Evolutionary conservation across 1,284 basidiomycete genomes (phyloP).

Genomic region (Trichosporon asahii): DNA sequence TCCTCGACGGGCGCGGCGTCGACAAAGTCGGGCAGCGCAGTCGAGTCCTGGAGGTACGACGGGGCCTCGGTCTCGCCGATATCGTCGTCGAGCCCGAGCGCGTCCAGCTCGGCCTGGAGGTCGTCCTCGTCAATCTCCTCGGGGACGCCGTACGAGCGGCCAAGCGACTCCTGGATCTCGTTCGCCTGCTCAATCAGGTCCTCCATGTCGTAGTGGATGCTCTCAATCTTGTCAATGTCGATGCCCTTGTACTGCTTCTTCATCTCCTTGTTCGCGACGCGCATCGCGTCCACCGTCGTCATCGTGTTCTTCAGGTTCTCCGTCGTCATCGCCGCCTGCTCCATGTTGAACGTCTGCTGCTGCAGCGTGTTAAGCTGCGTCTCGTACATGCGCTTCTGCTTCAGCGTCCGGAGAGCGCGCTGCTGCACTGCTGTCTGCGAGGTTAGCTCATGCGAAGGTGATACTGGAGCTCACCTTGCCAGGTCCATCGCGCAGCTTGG

Average conservation of each 20-base stretch:
- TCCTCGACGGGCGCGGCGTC: constrained; percentile 67
- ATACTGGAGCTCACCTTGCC: constrained; percentile 69
- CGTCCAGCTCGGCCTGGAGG: constrained; percentile 90
- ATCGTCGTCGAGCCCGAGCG: constrained; percentile 68
- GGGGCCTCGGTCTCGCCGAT: constrained; percentile 77
- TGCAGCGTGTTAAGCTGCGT: constrained; percentile 81
- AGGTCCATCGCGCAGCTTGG: constrained; percentile 85
- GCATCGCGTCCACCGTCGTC: constrained; percentile 99
- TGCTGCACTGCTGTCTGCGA: constrained; percentile 83
- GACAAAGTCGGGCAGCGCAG: constrained; percentile 82
- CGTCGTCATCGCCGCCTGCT: constrained; percentile 89
- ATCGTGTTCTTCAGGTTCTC: constrained; percentile 98
- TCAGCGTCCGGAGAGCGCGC: constrained; percentile 87
- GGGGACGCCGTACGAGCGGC: constrained; percentile 90
- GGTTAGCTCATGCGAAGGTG: background rate
- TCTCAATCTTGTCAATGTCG: constrained; percentile 98
- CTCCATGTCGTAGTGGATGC: constrained; percentile 96
- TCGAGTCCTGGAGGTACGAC: constrained; percentile 78
- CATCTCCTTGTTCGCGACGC: constrained; percentile 95
- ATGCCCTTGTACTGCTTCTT: constrained; percentile 96
- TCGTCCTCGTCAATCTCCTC: constrained; percentile 98
- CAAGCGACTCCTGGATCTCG: constrained; percentile 92
- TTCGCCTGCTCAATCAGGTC: constrained; percentile 95
- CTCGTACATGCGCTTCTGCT: constrained; percentile 95
- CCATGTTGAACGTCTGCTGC: constrained; percentile 99